Evolutionary conservation across 2,329 filamentous ascomycete genomes (phyloP).

Genomic region (Penicillium concentricum): DNA sequence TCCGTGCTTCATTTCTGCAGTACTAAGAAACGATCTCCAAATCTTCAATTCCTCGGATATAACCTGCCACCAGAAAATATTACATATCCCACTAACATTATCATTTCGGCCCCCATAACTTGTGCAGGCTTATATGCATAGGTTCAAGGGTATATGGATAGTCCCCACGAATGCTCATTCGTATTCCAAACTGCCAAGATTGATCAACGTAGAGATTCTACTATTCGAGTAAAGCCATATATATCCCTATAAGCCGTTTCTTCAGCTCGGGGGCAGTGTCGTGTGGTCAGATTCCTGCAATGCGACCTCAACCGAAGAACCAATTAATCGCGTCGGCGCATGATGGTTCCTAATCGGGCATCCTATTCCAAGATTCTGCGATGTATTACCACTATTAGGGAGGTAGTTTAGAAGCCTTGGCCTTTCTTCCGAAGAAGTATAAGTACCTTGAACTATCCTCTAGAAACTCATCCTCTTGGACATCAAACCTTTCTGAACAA

Average conservation of each 20-base stretch:
- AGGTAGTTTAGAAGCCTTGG: no score
- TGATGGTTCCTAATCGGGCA: background rate
- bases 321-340: background rate
- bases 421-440: conserved; percentile 1
- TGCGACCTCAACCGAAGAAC: background rate
- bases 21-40: no score
- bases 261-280: background rate
- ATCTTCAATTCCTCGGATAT: no score
- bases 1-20: no score
- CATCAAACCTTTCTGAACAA: background rate
- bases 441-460: conserved; percentile 3
- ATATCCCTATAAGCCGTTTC: background rate
- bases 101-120: background rate
- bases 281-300: background rate
- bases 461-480: background rate
- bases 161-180: background rate
- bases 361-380: background rate
- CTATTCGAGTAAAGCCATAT: background rate
- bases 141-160: no score
- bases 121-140: background rate
- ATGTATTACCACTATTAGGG: no score
- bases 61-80: no score
- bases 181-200: background rate
- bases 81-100: no score
- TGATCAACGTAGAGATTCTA: background rate